Base-by-base conservation (phyloP, 2,329 filamentous ascomycete species). In the Aureobasidium leucospermi region DNA sequence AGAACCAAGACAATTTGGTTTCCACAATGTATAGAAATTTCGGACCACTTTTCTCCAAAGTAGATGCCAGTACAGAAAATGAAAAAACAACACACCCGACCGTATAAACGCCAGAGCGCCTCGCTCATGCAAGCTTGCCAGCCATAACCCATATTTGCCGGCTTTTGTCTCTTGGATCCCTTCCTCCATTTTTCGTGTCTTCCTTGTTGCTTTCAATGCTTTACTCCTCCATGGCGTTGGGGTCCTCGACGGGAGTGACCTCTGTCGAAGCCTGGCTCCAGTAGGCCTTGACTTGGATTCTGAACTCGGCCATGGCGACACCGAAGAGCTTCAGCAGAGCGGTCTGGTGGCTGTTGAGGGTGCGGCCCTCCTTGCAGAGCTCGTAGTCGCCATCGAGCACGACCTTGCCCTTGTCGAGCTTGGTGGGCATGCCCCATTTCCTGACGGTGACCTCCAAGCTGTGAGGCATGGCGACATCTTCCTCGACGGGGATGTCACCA, bases 281-380 rank as follows among this genome's bases (percentile, higher is more conserved):
- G 55, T 73, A 72, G 11, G 91, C 92, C 73, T 88, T 77, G 65
- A 96, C 77, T 68, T 85, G 81, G 61, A 99, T 85, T 73, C 81
- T 86, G 78, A 99, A 99, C 77, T 97, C 91, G 61, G 90, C 89
- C 75, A 94, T 84, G 63, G 89, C 90, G 60, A 96, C 84, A 57
- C 90, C 88, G 76, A 99, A 97, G 68, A 96, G 81, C 83, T 97
- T 97, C 74, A 99, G 75, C 70, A 99, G 77, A 64, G 91, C 87
- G 60, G 94, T 96, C 81, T 99, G 94, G 67, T 93, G 83, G 66
- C 89, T 92, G 75, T 96, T 92, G 66, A 99, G 76, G 46, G 85
- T 81, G 70, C 96, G 85, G 10, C 93, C 94, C 74, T 91, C 86
- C 69, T 85, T 85, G 77, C 93, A 97, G 52, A 99, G 85, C 9